These are phyloP conservation scores for Cyberlindnera meyerae DNA, from an alignment of 805 yeast genomes.

Conservation along the genomic window DNA sequence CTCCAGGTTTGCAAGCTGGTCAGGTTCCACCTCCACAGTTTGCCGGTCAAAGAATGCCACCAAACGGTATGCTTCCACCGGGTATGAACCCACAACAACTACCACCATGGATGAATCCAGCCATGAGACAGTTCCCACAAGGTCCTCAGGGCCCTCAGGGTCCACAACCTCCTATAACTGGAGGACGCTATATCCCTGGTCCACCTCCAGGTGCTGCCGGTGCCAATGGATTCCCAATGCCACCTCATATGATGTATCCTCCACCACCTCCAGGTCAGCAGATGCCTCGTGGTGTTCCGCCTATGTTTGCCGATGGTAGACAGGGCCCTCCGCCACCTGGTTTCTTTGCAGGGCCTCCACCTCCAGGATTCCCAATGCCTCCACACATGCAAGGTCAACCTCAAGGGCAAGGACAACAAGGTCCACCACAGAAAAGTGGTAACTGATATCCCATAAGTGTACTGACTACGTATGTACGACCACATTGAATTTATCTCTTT, in stretches of 20 bases:
- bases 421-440: conserved; percentile 2
- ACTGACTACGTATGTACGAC: neutral
- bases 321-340: conserved; percentile 22
- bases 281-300: conserved; percentile 9
- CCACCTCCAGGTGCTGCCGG: conserved; percentile 10
- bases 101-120: conserved; percentile 22
- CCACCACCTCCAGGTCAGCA: conserved; percentile 6
- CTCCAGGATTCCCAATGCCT: conserved; percentile 14
- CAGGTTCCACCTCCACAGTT: conserved; percentile 21
- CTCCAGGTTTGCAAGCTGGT: conserved; percentile 11
- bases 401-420: conserved; percentile 1
- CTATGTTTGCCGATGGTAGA: conserved; percentile 7
- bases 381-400: conserved; percentile 11
- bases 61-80: conserved; percentile 14
- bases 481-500: too few relatives aligned
- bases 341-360: conserved; percentile 22
- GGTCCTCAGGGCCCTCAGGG: conserved; percentile 5
- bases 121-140: conserved; percentile 15
- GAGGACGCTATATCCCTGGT: neutral
- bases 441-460: neutral
- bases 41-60: conserved; percentile 10
- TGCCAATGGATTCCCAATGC: conserved; percentile 8
- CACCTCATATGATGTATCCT: conserved; percentile 15
- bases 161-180: conserved; percentile 10
- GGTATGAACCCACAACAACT: conserved; percentile 18